Evolutionary conservation across 345 rosid species (phyloP), one percentile per base, ranked within the genome.

Genomic region (Euphorbia lathyris): DNA sequence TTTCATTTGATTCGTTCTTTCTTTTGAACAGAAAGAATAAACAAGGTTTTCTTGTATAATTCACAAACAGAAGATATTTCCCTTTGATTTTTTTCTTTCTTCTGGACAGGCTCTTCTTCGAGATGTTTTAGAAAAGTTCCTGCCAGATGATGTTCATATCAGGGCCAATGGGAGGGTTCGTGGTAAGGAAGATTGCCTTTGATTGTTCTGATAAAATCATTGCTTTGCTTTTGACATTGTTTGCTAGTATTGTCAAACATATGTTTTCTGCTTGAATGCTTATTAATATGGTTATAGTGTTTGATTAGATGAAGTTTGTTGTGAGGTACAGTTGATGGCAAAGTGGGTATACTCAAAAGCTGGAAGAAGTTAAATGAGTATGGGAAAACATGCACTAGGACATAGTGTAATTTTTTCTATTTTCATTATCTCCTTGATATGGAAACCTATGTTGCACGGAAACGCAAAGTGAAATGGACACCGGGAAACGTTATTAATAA

Each of bases 131-230:
- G 83, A 87, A 40, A 80, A 76, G 67, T 84, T 86, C 74, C 86
- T 92, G 45, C 99, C 99, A 11, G 88, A 84, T 74, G 97, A 95
- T 84, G 83, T 72, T 72, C 99, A 92, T 76, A 84, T 81, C 34
- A 83, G 89, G 79, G 87, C 84, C 74, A 95, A 77, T 55, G 97
- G 99, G 66, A 90, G 96, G 82, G 87, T 92, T 82, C 96, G 97
- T 45, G 88, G 99, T 95, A 67, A 81, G 91, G 40, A 65, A 59
- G 36, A 70, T 65, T 61, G 68, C 22, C 38, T 8, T 43, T 67
- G 1, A 42, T 17, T 1, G 11, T 5, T 65, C 67, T 32, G 34
- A 30, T 48, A 27, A 22, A 63, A 26, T 2, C 26, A 10, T 10
- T 43, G 56, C 26, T 38, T 42, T 26, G n/a, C 0, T 58, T 58